Base-by-base conservation (phyloP, 495 filamentous ascomycete species). In the Rhypophila decipiens region DNA sequence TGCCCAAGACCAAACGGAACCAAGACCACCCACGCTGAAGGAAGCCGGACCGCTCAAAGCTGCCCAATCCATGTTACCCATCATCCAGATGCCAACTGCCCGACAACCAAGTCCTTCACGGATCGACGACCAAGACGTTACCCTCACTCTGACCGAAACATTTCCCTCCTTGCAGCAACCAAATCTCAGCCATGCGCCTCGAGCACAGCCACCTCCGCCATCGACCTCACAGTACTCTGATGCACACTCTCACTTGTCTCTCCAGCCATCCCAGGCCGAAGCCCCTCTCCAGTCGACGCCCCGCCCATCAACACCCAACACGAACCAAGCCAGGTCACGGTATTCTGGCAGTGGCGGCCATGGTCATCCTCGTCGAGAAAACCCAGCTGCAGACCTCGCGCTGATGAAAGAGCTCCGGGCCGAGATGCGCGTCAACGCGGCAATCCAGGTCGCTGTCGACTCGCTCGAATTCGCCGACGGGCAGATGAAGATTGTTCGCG, bases 351-450 rank as follows among this genome's bases (percentile, higher is more conserved):
- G 2, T 22, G 4, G 21, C 36, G 38, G 15, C 29, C 43, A 5
- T 38, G 27, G 7, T 13, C 27, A 31, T 31, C n/a, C n/a, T n/a
- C n/a, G n/a, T n/a, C n/a, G n/a, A n/a, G n/a, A n/a, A n/a, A 31
- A 47, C 19, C 39, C 44, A 9, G 42, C 48, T 3, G 39, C 47
- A 7, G 51, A 50, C 15, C 36, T 49, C 1, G 39, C 50, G 12
- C 43, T 64, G 19, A 21, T 45, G 13, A 52, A 56, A 29, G 59
- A 58, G 5, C 37, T 64, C 2, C 53, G 53, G 0, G 57, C 61
- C 20, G 61, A 64, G 41, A 57, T 62, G 52, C 59, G 61, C 7
- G 61, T 64, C 18, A 60, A 64, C 19, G 51, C 59, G 2, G 61
- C 61, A 15, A 62, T 64, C 22, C 56, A 60, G 13, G 59, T 64